Percentiles rank a stretch among this genome's conserved stretches.
Evolutionary conservation across 768 basidiomycete species (phyloP).

Genomic region (Boletus sensibilis): DNA sequence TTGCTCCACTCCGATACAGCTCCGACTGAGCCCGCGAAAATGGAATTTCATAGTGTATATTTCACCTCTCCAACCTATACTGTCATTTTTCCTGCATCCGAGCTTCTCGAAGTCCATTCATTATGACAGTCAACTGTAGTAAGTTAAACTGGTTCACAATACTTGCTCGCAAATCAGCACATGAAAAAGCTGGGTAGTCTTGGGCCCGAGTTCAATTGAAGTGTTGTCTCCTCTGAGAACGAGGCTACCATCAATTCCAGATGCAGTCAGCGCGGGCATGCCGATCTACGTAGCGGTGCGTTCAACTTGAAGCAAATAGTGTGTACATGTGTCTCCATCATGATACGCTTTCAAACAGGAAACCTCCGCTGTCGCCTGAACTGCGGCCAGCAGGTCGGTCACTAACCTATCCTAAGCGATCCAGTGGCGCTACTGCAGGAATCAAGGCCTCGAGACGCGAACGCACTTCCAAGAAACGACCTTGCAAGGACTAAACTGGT

Average conservation of each 20-base stretch:
- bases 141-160: background rate
- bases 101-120: too few species aligned
- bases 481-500: background rate
- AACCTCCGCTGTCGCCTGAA: background rate
- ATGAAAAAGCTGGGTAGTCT: background rate
- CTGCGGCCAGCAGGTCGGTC: background rate
- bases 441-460: background rate
- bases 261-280: background rate
- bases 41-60: too few species aligned
- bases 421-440: background rate
- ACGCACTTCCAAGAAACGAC: background rate
- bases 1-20: too few species aligned
- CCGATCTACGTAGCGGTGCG: background rate
- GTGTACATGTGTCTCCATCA: background rate
- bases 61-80: too few species aligned
- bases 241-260: background rate
- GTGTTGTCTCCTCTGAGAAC: background rate
- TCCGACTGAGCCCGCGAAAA: too few species aligned
- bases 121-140: too few species aligned
- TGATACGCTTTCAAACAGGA: background rate
- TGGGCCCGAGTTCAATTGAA: background rate
- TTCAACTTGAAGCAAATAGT: background rate
- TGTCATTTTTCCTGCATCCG: too few species aligned
- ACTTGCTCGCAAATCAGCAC: background rate
- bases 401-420: background rate